A percentile compares a stretch with the other conserved stretches of the same genome.
These are phyloP conservation scores for Podospora appendiculata DNA, from an alignment of 495 filamentous ascomycete species.

Conservation along the genomic window DNA sequence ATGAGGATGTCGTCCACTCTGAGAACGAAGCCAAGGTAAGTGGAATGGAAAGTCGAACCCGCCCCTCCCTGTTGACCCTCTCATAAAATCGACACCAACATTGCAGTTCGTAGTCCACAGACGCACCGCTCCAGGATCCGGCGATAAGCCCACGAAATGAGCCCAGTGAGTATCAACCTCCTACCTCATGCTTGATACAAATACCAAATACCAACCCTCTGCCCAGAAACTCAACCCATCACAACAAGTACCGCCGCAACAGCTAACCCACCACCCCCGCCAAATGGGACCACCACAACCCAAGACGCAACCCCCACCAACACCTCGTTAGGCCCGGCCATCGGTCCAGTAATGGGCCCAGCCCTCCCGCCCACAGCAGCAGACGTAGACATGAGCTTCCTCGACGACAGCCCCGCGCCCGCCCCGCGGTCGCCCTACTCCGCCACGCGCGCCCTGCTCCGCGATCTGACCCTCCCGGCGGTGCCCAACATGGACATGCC, in stretches of 20 bases:
- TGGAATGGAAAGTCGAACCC: background rate
- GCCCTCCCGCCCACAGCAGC: constrained; percentile 16
- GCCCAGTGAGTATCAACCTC: background rate
- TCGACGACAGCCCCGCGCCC: constrained; percentile 2
- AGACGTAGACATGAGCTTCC: constrained; percentile 18
- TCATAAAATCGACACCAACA: background rate
- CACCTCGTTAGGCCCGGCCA: constrained; percentile 1
- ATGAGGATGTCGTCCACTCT: constrained; percentile 38
- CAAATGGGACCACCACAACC: background rate
- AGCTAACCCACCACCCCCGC: too few relatives aligned
- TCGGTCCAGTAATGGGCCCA: constrained; percentile 30
- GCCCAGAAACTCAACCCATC: too few relatives aligned
- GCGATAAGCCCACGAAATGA: background rate
- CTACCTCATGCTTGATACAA: too few relatives aligned
- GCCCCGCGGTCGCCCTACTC: constrained; percentile 64
- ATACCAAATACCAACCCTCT: too few relatives aligned
- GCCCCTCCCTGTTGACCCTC: too few relatives aligned
- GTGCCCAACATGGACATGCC: constrained; percentile 75
- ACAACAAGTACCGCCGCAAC: background rate
- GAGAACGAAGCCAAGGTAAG: constrained; percentile 1
- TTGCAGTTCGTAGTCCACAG: constrained; percentile 3
- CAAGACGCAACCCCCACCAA: background rate
- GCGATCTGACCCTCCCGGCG: constrained; percentile 78
- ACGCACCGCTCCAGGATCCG: background rate
- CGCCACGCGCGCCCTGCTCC: constrained; percentile 55